phyloP scores from a whole-genome alignment of 805 yeast genomes.

The Starmera caribaea region DNA sequence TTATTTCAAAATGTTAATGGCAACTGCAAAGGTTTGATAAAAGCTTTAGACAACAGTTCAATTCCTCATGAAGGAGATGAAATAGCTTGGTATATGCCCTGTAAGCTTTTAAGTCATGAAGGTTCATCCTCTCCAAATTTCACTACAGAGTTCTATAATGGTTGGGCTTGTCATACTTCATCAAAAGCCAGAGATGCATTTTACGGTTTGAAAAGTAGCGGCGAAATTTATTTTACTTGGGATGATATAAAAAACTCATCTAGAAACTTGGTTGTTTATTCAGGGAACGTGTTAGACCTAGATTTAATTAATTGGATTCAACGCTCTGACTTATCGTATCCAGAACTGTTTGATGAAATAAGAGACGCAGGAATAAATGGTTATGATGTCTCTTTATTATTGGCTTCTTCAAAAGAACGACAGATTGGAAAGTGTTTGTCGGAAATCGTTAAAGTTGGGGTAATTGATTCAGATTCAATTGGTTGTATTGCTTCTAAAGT shows the following conservation, averaged over 20 bases:
- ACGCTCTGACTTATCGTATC: constrained; percentile 59
- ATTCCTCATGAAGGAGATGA: constrained; percentile 61
- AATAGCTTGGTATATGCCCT: constrained; percentile 96
- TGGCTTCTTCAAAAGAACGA: constrained; percentile 56
- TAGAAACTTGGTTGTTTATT: constrained; percentile 77
- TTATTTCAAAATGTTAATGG: constrained; percentile 89
- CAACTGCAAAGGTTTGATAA: constrained; percentile 71
- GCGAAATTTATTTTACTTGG: constrained; percentile 87
- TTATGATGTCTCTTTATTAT: constrained; percentile 68
- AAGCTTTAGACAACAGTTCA: constrained; percentile 54
- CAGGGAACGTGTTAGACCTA: constrained; percentile 83
- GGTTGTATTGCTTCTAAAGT: constrained; percentile 91
- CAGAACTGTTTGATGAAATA: constrained; percentile 58
- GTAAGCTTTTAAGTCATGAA: constrained; percentile 59
- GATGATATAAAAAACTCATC: constrained; percentile 62
- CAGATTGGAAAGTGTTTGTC: constrained; percentile 71
- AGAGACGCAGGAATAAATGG: constrained; percentile 53
- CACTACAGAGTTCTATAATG: constrained; percentile 54
- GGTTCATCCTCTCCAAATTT: constrained; percentile 63
- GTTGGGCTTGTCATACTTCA: constrained; percentile 90
- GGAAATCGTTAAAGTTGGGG: constrained; percentile 84
- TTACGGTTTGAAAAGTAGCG: constrained; percentile 47
- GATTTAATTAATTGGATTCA: constrained; percentile 69
- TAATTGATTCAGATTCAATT: constrained; percentile 77
- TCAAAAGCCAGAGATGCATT: constrained; percentile 57